Base-by-base conservation (phyloP, 2,329 filamentous ascomycete genomes). In the Verticillium zaregamsianum region DNA sequence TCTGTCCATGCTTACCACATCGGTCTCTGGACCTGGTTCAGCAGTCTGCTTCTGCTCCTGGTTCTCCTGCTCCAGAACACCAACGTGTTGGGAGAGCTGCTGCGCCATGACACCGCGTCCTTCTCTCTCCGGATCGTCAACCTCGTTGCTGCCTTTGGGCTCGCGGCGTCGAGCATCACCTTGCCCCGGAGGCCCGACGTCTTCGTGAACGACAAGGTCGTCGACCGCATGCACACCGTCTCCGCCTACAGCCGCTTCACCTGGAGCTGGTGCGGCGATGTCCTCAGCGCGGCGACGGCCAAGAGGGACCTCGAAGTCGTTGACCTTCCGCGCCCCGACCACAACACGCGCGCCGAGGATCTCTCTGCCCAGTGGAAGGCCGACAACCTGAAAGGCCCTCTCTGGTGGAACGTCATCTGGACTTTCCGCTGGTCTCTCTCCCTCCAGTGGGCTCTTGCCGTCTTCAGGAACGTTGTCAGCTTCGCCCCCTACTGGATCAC, bases 401-500 rank as follows among this genome's bases (percentile, higher is more conserved):
- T 93, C 1, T 87, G 89, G 82, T 77, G 85, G 59, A 83, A 84
- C 1, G 69, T 93, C 3, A 66, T 88, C 5, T 71, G 80, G 52
- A 82, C 83, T 1, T 88, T 92, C 70, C 82, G 82, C 63, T 72
- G 72, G 28, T 72, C 78, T 1, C 79, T 93, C 45, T 66, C 79
- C 1, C 61, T 84, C 9, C 90, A 93, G 73, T 87, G 84, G 77
- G 55, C 75, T 2, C 70, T 90, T 8, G 86, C 85, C 14, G 63
- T 86, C 1, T 64, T 80, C 7, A 79, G 81, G 23, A 83, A 84
- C 9, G 67, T 88, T 33, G 67, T 90, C n/a, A 86, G 86, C 61
- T 87, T 93, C 62, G 82, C 85, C 0, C 91, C 91, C 0, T 91
- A 92, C 68, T 85, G 88, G 71, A 83, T 87, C 32, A 85, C 91